Base-by-base conservation (phyloP, 306 rosid species). In the Cicer cuneatum region DNA sequence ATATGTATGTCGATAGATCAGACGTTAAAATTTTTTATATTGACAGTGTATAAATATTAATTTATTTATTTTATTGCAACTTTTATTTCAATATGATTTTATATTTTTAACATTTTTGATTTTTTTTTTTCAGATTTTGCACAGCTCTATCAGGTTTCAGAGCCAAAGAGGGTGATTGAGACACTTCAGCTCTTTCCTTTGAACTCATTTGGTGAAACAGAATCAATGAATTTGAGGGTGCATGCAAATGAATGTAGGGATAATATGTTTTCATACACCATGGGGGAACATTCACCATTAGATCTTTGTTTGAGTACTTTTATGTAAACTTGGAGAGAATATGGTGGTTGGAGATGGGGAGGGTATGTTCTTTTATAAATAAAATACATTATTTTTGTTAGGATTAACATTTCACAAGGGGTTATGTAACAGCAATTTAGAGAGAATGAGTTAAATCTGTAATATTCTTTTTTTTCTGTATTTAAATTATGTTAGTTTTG, bases 141-240 rank as follows among this genome's bases (percentile, higher is more conserved):
- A 24, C 86, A 80, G 61, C n/a, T 53, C 11, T 81, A 87, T 77
- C 78, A 70, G 49, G 85, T 73, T 51, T 67, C 69, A 1, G 92
- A 84, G 87, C 77, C 86, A 0, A 89, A 83, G 42, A 86, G 88
- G 56, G 90, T 82, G 87, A 77, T 81, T 7, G 89, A 91, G 81
- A 94, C 99, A 0, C 99, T 92, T 47, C 93, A 94, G 59, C 97
- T 94, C 39, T 92, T 94, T 53, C 99, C 99, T 7, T 5, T 90
- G 82, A 90, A 86, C 83, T 73, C 96, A 5, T 79, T 73, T 29
- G 83, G 87, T 33, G 91, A 87, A 47, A 42, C 84, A 16, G 90
- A 84, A 37, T 8, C 84, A 15, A 92, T 79, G 84, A 82, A 83
- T 86, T 73, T 78, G 72, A 83, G 89, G 75, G 75, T 79, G 2